Evolutionary conservation across 306 rosid species (phyloP).

Genomic region (Vicia sativa): DNA sequence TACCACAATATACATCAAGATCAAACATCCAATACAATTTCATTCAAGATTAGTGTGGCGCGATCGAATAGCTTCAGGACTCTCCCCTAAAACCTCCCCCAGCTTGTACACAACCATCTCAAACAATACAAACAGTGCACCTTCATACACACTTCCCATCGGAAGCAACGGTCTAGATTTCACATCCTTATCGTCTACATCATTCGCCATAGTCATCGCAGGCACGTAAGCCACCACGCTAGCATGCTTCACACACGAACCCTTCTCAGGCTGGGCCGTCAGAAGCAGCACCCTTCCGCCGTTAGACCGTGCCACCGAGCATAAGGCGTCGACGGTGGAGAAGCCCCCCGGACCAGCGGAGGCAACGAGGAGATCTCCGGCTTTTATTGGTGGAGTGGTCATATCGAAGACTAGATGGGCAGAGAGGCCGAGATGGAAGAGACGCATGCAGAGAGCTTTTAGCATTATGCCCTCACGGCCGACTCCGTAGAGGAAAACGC

Average conservation of each 20-base stretch:
- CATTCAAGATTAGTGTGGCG: constrained; percentile 88
- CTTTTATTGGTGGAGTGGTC: constrained; percentile 75
- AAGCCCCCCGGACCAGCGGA: constrained; percentile 93
- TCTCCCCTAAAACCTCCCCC: constrained; percentile 67
- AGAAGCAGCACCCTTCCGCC: constrained; percentile 77
- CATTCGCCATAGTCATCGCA: constrained; percentile 94
- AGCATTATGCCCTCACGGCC: constrained; percentile 96
- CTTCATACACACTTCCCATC: constrained; percentile 93
- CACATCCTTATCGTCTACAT: constrained; percentile 39
- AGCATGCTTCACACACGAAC: constrained; percentile 71
- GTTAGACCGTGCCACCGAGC: constrained; percentile 59
- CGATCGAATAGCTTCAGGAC: constrained; percentile 70
- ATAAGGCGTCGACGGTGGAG: constrained; percentile 85
- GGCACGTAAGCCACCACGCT: constrained; percentile 71
- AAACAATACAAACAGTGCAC: constrained; percentile 84
- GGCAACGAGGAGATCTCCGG: constrained; percentile 72
- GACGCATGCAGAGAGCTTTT: constrained; percentile 83
- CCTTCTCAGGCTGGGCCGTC: constrained; percentile 82
- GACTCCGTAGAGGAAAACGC: constrained; percentile 78
- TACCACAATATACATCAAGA: neutral
- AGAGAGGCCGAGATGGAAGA: constrained; percentile 72
- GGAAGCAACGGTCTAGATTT: constrained; percentile 73
- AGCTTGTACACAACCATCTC: constrained; percentile 82
- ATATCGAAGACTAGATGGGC: constrained; percentile 83
- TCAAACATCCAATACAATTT: constrained; percentile 13